phyloP scores from a whole-genome alignment of 2,329 filamentous ascomycete species.

The Ophiostoma ips region DNA sequence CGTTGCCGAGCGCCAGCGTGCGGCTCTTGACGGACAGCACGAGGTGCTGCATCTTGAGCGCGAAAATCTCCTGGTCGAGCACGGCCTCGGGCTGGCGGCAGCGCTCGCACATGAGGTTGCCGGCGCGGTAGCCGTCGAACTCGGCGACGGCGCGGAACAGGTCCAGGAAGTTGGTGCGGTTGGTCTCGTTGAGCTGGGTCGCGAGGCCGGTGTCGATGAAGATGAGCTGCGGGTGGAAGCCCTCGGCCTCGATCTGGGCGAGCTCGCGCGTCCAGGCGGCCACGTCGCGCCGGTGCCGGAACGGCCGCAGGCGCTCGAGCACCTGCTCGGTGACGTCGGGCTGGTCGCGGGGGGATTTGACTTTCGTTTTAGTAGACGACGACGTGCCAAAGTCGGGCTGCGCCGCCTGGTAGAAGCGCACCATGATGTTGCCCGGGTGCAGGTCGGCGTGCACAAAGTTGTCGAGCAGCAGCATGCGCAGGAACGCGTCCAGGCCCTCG shows the following conservation, averaged over 20 bases:
- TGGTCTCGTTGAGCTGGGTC: slow-evolving; percentile 77
- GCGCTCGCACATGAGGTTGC: slow-evolving; percentile 88
- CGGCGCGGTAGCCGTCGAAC: slow-evolving; percentile 92
- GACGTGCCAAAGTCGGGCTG: slow-evolving; percentile 43
- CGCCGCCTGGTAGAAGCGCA: slow-evolving; percentile 83
- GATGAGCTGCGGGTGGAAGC: slow-evolving; percentile 84
- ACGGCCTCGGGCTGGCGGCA: slow-evolving; percentile 88
- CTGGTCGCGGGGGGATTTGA: slow-evolving; percentile 16
- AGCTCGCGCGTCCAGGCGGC: slow-evolving; percentile 63
- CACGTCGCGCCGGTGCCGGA: slow-evolving; percentile 45
- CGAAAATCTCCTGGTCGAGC: slow-evolving; percentile 78
- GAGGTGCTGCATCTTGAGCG: slow-evolving; percentile 91
- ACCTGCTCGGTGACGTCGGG: slow-evolving; percentile 80
- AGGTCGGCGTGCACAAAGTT: slow-evolving; percentile 96
- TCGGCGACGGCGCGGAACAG: slow-evolving; percentile 92
- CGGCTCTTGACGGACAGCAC: slow-evolving; percentile 80
- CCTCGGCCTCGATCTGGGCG: slow-evolving; percentile 64
- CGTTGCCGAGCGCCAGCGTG: slow-evolving; percentile 81
- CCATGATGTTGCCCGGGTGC: slow-evolving; percentile 98
- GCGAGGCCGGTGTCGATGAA: slow-evolving; percentile 97
- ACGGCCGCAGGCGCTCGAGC: slow-evolving; percentile 63
- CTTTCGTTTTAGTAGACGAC: slow-evolving; percentile 6
- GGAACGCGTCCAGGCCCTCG: slow-evolving; percentile 86
- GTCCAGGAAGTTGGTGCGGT: slow-evolving; percentile 83
- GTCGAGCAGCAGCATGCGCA: slow-evolving; percentile 92